Conservation (phyloP, 2,329 filamentous ascomycete species). For the Capronia americana region DNA sequence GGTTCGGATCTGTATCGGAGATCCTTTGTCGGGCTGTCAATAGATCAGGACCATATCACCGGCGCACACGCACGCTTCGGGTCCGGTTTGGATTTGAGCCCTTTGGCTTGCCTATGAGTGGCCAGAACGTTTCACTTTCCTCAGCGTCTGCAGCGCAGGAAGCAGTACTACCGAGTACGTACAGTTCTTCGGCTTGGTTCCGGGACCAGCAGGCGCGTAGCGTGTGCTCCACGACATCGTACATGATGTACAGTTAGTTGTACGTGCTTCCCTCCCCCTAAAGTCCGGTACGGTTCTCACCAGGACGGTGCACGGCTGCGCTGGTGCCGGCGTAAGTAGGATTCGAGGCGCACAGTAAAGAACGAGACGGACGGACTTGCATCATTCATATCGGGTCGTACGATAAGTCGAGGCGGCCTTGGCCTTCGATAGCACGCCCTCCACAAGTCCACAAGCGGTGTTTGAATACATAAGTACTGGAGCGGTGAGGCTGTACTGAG, state of each 20-base stretch:
- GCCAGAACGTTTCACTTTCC: not conserved
- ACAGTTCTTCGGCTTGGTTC: not conserved
- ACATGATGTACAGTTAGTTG: not conserved
- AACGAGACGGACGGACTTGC: not conserved
- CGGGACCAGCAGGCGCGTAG: not conserved
- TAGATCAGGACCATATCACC: not conserved
- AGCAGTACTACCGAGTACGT: not conserved
- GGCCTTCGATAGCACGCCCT: slow-evolving; percentile 6
- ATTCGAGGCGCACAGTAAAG: not conserved
- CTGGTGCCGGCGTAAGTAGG: not conserved
- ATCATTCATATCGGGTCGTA: not conserved
- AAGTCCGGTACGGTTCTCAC: not conserved
- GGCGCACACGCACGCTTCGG: too few relatives aligned
- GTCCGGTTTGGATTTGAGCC: not conserved
- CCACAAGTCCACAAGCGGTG: not conserved
- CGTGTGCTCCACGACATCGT: not conserved
- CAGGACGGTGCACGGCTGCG: not conserved
- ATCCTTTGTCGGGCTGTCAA: not conserved
- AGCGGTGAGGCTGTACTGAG: not conserved
- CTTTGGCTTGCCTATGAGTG: not conserved
- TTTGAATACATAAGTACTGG: not conserved
- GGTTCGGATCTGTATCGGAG: not conserved
- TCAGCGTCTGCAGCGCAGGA: not conserved
- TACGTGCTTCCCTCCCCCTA: not conserved
- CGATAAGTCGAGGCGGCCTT: not conserved